These are phyloP conservation scores for Penicillium brevicompactum DNA, from an alignment of 2,329 filamentous ascomycete species.

Conservation along the genomic window DNA sequence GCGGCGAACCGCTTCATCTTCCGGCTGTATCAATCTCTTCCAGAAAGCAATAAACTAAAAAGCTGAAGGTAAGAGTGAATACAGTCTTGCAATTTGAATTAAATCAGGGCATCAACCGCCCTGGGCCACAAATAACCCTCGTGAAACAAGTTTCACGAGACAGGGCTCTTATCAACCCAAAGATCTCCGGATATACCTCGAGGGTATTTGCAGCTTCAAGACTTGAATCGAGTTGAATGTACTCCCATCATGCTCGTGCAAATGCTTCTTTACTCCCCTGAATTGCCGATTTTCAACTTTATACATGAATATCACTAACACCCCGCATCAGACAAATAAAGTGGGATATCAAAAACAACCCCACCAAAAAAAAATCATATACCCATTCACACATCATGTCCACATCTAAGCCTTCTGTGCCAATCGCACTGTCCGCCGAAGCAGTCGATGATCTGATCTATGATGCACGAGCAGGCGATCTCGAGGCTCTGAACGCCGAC, in stretches of 20 bases:
- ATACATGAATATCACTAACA: background rate
- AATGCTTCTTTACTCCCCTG: background rate
- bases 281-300: background rate
- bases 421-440: conserved; percentile 64
- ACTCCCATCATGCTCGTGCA: background rate
- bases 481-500: conserved; percentile 63
- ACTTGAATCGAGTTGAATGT: background rate
- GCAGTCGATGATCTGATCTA: conserved; percentile 92
- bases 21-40: conserved; percentile 12
- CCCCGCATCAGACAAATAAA: conserved; percentile 1
- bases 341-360: conserved; percentile 7
- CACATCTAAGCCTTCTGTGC: conserved; percentile 24
- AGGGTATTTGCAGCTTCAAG: background rate
- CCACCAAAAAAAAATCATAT: conserved; percentile 10
- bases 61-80: conserved; percentile 19
- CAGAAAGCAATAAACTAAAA: conserved; percentile 6
- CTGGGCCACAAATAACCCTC: background rate
- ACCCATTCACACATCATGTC: conserved; percentile 13
- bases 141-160: background rate
- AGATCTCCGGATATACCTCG: conserved; percentile 12
- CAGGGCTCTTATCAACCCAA: conserved; percentile 17
- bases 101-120: background rate
- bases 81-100: background rate
- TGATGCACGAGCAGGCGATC: conserved; percentile 76
- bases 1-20: conserved; percentile 15